Evolutionary conservation across 106 monocot genomes (phyloP), one percentile per base, ranked within the genome.

Genomic region (Dendrobium nobile): DNA sequence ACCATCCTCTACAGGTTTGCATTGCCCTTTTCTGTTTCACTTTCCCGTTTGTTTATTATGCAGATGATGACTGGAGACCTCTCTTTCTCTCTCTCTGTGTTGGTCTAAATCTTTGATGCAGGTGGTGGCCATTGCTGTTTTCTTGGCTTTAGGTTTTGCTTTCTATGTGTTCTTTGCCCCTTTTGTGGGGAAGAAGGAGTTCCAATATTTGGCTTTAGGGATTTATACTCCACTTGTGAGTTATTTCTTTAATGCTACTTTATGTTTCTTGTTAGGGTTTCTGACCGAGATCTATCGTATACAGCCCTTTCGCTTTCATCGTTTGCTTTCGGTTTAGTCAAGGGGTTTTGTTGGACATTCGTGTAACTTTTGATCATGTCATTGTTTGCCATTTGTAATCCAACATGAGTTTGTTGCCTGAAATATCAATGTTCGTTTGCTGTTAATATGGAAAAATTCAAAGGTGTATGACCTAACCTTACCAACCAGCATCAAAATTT

Each of bases 1-100:
- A 95, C 82, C 95, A 95, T 78, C 95, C 95, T 83, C 92, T 95
- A 40, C 95, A 95, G 95, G 95, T 90, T 22, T 42, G 48, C 70
- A 54, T 54, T 65, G 22, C 2, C 19, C 43, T 20, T 44, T 20
- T 74, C 43, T 22, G 41, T 19, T 42, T 74, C 74, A 74, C 20
- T 20, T 43, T 74, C 16, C 37, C 7, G 2, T 41, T 6, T 70
- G 51, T 76, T 26, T 64, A 4, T 4, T 67, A 45, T 42, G 5
- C 47, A 4, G 67, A 31, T 33, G 51, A 77, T 72, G 77, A 17
- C 42, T 48, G 41, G 43, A 19, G 43, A 11, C 31, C 13, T 75
- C 16, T 33, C 4, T 75, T 58, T 74, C 28, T 24, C 15, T 73
- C 72, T 37, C 37, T 37, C 37, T 37, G 37, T 37, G 37, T 37